A percentile compares a stretch with the other conserved stretches of the same genome.
Evolutionary conservation across 2,329 filamentous ascomycete genomes (phyloP).

Genomic region (Aspergillus latus): DNA sequence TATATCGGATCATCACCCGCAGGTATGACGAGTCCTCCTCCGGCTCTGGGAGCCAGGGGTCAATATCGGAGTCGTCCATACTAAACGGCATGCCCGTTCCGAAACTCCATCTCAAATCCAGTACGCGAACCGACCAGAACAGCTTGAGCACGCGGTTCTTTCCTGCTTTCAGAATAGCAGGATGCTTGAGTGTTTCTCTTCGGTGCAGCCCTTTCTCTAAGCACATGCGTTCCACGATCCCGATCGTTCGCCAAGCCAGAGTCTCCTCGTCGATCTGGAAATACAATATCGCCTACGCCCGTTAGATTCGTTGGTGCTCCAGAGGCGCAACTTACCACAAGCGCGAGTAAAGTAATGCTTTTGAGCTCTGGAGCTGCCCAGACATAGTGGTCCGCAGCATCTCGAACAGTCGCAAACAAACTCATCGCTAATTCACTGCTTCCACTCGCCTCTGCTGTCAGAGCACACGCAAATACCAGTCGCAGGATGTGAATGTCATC

Average conservation of each 20-base stretch:
- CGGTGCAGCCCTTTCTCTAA: conserved; percentile 80
- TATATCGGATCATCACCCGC: conserved; percentile 83
- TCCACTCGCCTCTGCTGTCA: conserved; percentile 75
- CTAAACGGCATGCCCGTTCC: conserved; percentile 83
- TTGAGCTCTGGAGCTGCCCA: conserved; percentile 60
- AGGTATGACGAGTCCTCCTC: conserved; percentile 66
- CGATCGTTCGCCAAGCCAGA: conserved; percentile 85
- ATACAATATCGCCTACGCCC: conserved; percentile 66
- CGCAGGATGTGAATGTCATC: conserved; percentile 72
- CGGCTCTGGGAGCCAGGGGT: conserved; percentile 73
- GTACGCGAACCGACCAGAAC: conserved; percentile 83
- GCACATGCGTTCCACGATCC: conserved; percentile 75
- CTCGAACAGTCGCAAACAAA: conserved; percentile 74
- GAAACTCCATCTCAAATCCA: conserved; percentile 88
- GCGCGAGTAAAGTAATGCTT: conserved; percentile 57
- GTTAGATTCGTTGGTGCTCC: background rate
- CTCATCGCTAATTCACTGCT: conserved; percentile 70
- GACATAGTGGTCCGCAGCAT: conserved; percentile 64
- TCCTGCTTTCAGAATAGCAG: conserved; percentile 66
- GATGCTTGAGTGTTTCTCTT: conserved; percentile 66
- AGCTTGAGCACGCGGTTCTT: conserved; percentile 67
- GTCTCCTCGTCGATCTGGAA: conserved; percentile 85
- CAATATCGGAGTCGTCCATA: conserved; percentile 79
- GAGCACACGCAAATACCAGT: conserved; percentile 73
- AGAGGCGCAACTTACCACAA: conserved; percentile 37